phyloP scores from a whole-genome alignment of 768 basidiomycete genomes.

The Lentinula sp. region DNA sequence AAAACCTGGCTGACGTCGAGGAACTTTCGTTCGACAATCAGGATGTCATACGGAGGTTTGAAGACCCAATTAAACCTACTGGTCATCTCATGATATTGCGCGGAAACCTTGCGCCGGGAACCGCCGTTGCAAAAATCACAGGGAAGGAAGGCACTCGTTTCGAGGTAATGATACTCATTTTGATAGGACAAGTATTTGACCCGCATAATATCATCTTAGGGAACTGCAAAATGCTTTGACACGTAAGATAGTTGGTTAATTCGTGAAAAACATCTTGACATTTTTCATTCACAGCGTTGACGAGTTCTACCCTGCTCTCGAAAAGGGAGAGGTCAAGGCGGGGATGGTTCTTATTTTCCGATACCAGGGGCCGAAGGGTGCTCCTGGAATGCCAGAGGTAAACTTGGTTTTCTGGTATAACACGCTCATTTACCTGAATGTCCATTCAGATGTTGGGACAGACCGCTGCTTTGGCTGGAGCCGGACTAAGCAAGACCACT shows the following conservation, averaged over 20 bases:
- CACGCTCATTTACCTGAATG: not conserved
- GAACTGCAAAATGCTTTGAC: slow-evolving; percentile 74
- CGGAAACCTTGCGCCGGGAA: slow-evolving; percentile 84
- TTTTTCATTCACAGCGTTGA: slow-evolving; percentile 37
- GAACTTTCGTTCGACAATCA: slow-evolving; percentile 68
- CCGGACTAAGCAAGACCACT: slow-evolving; percentile 71
- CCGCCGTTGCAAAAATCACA: slow-evolving; percentile 88
- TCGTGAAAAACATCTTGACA: not conserved
- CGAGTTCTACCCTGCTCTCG: slow-evolving; percentile 69
- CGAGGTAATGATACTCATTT: slow-evolving; percentile 41
- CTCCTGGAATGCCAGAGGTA: slow-evolving; percentile 89
- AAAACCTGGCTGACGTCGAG: slow-evolving; percentile 75
- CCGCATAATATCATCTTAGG: slow-evolving; percentile 22
- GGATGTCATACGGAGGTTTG: slow-evolving; percentile 66
- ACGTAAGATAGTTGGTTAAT: slow-evolving; percentile 30
- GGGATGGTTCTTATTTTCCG: slow-evolving; percentile 79
- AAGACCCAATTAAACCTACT: slow-evolving; percentile 78
- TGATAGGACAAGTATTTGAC: not conserved
- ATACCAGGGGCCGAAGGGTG: slow-evolving; percentile 87
- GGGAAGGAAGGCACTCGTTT: slow-evolving; percentile 88
- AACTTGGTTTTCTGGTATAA: not conserved
- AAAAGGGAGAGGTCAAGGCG: slow-evolving; percentile 66
- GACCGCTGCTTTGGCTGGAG: slow-evolving; percentile 80
- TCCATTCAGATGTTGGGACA: slow-evolving; percentile 28
- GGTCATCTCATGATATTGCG: slow-evolving; percentile 85